These are phyloP conservation scores for Rhizophora apiculata DNA, from an alignment of 345 rosid genomes.

Conservation along the genomic window DNA sequence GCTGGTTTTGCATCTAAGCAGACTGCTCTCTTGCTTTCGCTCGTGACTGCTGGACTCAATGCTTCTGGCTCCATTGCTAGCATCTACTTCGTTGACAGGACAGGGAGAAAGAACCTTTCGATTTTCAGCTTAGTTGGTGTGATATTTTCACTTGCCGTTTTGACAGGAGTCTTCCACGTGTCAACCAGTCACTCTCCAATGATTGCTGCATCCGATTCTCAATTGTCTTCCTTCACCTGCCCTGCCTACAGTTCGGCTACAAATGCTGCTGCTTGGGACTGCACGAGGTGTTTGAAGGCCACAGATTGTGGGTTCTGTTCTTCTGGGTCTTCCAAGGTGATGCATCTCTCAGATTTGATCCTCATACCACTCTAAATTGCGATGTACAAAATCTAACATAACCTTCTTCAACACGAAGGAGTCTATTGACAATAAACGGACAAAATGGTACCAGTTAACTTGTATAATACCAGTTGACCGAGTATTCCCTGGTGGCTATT, in stretches of 20 bases:
- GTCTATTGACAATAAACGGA: no score
- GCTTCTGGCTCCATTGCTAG: conserved; percentile 67
- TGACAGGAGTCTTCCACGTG: conserved; percentile 64
- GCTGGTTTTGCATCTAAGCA: conserved; percentile 84
- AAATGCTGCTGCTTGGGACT: conserved; percentile 53
- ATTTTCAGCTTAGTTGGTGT: conserved; percentile 63
- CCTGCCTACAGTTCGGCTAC: conserved; percentile 42
- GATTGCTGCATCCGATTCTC: conserved; percentile 35
- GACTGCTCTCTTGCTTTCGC: conserved; percentile 76
- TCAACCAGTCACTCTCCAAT: conserved; percentile 53
- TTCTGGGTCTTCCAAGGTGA: conserved; percentile 56
- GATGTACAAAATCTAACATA: no score
- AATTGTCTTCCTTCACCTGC: conserved; percentile 44
- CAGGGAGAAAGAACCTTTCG: conserved; percentile 78
- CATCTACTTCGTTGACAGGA: conserved; percentile 68
- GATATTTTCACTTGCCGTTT: conserved; percentile 47
- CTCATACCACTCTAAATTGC: no score
- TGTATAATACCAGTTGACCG: no score
- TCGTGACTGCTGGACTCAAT: conserved; percentile 68
- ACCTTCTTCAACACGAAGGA: no score
- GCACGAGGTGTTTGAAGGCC: conserved; percentile 72
- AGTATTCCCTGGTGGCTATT: no score
- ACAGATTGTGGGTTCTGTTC: conserved; percentile 77
- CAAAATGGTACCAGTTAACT: no score
- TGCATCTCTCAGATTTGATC: background rate